A percentile compares a stretch with the other conserved stretches of the same genome.
Evolutionary conservation across 2,329 filamentous ascomycete species (phyloP).

Genomic region (Drechslerella dactyloides): DNA sequence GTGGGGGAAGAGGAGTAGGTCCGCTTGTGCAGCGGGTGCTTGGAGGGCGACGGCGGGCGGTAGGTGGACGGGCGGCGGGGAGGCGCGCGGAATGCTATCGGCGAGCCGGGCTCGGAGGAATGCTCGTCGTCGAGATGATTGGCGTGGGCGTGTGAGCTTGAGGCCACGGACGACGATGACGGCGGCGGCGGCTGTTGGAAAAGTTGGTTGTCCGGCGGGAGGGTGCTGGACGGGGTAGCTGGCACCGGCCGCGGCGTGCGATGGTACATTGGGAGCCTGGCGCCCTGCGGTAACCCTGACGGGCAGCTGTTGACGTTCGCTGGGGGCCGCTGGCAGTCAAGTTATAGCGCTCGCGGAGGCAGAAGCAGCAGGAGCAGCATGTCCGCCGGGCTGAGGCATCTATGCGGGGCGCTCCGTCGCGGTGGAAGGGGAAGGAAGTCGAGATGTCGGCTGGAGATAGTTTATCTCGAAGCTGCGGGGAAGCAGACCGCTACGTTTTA

Average conservation of each 20-base stretch:
- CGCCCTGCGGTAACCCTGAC: neutral
- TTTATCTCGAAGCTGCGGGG: too few relatives aligned
- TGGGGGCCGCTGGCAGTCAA: neutral
- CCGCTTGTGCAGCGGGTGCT: conserved; percentile 33
- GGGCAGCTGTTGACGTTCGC: neutral
- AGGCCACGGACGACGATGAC: too few relatives aligned
- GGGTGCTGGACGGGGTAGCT: conserved; percentile 39
- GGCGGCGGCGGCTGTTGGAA: conserved; percentile 30
- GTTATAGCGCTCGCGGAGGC: neutral
- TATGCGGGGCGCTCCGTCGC: neutral
- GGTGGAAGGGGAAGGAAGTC: neutral
- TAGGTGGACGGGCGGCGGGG: conserved; percentile 34
- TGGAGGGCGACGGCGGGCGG: conserved; percentile 44
- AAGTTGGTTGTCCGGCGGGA: conserved; percentile 39
- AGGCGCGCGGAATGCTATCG: conserved; percentile 30
- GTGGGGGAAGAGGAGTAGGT: conserved; percentile 11
- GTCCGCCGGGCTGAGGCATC: conserved; percentile 6
- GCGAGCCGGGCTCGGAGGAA: conserved; percentile 30
- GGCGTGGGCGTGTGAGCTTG: neutral
- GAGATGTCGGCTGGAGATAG: neutral
- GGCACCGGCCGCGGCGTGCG: conserved; percentile 46
- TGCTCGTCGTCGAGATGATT: conserved; percentile 12
- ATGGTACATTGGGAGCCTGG: conserved; percentile 43
- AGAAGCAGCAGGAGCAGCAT: neutral
- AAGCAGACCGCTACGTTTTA: too few relatives aligned